phyloP scores from a whole-genome alignment of 306 rosid species.

The Amphicarpaea edgeworthii region DNA sequence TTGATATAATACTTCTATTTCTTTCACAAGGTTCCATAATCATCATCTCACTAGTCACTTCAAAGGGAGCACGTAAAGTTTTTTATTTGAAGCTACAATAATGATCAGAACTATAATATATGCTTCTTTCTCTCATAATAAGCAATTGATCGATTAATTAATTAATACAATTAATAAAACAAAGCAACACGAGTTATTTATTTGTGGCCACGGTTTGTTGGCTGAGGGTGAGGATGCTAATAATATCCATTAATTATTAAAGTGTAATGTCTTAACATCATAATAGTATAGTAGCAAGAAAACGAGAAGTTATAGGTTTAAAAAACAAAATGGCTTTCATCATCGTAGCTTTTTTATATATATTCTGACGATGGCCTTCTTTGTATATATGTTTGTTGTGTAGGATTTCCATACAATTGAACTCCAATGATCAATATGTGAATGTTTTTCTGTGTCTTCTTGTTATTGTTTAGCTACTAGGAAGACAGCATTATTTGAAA shows the following conservation, averaged over 20 bases:
- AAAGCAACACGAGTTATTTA: not conserved
- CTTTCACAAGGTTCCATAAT: not conserved
- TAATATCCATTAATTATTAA: constrained; percentile 23
- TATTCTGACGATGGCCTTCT: constrained; percentile 41
- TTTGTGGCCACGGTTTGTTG: constrained; percentile 33
- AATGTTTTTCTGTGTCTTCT: constrained; percentile 8
- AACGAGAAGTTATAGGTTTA: not conserved
- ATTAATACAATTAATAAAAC: constrained; percentile 1
- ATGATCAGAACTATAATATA: not conserved
- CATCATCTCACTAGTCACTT: constrained; percentile 8
- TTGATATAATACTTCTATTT: not conserved
- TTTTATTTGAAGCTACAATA: not conserved
- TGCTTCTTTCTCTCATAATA: not conserved
- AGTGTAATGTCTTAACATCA: constrained; percentile 24
- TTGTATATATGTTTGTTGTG: constrained; percentile 55
- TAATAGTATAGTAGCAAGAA: constrained; percentile 27
- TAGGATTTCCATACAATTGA: constrained; percentile 62
- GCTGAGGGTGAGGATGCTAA: constrained; percentile 2
- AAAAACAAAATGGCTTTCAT: constrained; percentile 48
- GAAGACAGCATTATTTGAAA: constrained; percentile 37
- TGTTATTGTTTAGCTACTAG: constrained; percentile 12
- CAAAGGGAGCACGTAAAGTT: constrained; percentile 15
- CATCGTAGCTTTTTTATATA: constrained; percentile 52
- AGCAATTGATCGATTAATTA: constrained; percentile 1
- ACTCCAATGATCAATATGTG: constrained; percentile 32